Evolutionary conservation across 345 rosid genomes (phyloP).

Genomic region (Ceriops tagal): DNA sequence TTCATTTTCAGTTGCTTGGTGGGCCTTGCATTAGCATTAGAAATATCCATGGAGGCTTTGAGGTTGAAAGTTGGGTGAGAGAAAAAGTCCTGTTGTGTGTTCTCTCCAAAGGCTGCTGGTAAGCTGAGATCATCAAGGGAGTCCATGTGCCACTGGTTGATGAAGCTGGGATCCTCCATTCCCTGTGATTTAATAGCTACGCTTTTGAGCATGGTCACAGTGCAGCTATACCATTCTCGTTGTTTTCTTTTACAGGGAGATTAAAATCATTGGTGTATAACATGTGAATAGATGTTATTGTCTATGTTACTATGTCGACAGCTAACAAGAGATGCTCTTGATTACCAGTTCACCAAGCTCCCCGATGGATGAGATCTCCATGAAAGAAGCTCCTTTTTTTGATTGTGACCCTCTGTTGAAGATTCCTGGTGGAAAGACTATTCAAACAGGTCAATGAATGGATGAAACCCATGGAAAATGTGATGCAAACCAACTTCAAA

Average conservation of each 20-base stretch:
- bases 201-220: too few species aligned
- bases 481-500: too few species aligned
- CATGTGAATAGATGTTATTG: too few species aligned
- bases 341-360: constrained; percentile 42
- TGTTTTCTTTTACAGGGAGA: too few species aligned
- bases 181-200: constrained; percentile 27
- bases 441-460: not conserved
- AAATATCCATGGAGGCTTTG: constrained; percentile 20
- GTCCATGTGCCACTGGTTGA: constrained; percentile 47
- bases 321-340: not conserved
- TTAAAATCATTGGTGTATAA: too few species aligned
- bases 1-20: constrained; percentile 41
- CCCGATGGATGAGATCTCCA: constrained; percentile 49
- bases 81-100: constrained; percentile 25
- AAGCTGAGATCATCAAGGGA: constrained; percentile 39
- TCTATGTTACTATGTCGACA: not conserved
- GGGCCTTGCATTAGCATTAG: constrained; percentile 26
- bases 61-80: constrained; percentile 19
- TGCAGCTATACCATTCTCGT: too few species aligned
- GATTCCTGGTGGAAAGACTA: not conserved
- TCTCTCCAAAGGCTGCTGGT: constrained; percentile 44
- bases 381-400: constrained; percentile 25
- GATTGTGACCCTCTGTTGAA: constrained; percentile 5
- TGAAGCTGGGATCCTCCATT: constrained; percentile 47
- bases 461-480: too few species aligned